Evolutionary conservation across 2,329 filamentous ascomycete genomes (phyloP).

Genomic region (Polytolypa hystricis): DNA sequence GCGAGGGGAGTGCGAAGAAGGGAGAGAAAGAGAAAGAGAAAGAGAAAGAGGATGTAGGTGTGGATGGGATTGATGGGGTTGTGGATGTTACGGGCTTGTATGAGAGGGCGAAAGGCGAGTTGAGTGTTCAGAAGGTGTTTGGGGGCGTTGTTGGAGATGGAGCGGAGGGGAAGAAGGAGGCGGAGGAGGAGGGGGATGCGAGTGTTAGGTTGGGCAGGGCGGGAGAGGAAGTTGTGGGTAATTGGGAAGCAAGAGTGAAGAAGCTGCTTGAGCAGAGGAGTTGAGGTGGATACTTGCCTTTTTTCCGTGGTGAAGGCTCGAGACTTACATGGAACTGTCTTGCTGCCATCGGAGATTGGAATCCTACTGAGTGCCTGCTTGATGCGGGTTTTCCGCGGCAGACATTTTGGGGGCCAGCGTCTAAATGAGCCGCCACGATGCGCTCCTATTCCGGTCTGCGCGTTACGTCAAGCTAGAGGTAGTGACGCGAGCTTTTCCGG

Average conservation of each 20-base stretch:
- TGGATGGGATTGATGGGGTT: slow-evolving; percentile 10
- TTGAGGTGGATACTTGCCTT: not conserved
- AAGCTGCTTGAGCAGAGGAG: slow-evolving; percentile 41
- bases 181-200: not conserved
- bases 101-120: slow-evolving; percentile 10
- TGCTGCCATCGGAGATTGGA: too few species aligned
- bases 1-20: slow-evolving; percentile 4
- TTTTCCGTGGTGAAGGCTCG: too few species aligned
- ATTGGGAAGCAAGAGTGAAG: slow-evolving; percentile 18
- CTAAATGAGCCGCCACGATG: too few species aligned
- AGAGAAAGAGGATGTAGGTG: not conserved
- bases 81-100: slow-evolving; percentile 24
- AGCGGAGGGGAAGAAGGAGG: not conserved
- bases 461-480: too few species aligned
- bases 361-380: too few species aligned
- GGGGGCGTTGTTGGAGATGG: slow-evolving; percentile 2
- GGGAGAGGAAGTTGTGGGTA: slow-evolving; percentile 10
- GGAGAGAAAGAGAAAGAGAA: slow-evolving; percentile 5
- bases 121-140: slow-evolving; percentile 11
- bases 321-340: too few species aligned
- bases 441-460: too few species aligned
- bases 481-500: too few species aligned
- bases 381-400: too few species aligned
- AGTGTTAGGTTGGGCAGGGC: slow-evolving; percentile 6
- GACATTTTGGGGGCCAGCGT: too few species aligned